Conservation (phyloP, 2,329 filamentous ascomycete species). For the Pseudogymnoascus destructans region DNA sequence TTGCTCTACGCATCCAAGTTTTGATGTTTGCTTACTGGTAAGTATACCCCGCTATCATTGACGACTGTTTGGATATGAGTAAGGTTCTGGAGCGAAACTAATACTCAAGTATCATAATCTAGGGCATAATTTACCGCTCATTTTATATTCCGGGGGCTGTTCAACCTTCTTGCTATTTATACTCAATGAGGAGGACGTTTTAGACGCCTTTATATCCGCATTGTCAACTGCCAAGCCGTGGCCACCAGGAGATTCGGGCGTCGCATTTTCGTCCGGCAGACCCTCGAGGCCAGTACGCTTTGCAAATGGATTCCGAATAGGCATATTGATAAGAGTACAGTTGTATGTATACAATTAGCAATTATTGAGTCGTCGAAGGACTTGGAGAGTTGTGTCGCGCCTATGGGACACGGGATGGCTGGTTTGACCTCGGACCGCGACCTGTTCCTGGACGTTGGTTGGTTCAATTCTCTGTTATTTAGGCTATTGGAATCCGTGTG, state of each 20-base stretch:
- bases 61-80: conserved; percentile 51
- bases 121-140: conserved; percentile 50
- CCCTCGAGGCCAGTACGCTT: conserved; percentile 36
- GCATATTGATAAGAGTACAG: conserved; percentile 35
- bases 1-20: not conserved
- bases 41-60: conserved; percentile 87
- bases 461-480: not conserved
- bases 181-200: conserved; percentile 47
- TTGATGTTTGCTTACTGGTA: conserved; percentile 52
- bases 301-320: conserved; percentile 59
- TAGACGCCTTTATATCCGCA: conserved; percentile 49
- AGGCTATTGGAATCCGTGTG: not conserved
- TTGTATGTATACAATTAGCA: conserved; percentile 5
- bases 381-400: not conserved
- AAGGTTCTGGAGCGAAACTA: not conserved
- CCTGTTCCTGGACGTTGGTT: not conserved
- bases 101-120: conserved; percentile 13
- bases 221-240: conserved; percentile 44
- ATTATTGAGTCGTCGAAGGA: not conserved
- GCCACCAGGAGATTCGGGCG: conserved; percentile 31
- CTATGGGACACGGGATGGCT: not conserved
- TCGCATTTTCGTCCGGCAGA: conserved; percentile 38
- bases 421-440: not conserved
- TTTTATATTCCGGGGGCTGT: conserved; percentile 58
- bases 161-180: conserved; percentile 44